These are phyloP conservation scores for Spatholobus suberectus DNA, from an alignment of 306 rosid species.

Conservation along the genomic window DNA sequence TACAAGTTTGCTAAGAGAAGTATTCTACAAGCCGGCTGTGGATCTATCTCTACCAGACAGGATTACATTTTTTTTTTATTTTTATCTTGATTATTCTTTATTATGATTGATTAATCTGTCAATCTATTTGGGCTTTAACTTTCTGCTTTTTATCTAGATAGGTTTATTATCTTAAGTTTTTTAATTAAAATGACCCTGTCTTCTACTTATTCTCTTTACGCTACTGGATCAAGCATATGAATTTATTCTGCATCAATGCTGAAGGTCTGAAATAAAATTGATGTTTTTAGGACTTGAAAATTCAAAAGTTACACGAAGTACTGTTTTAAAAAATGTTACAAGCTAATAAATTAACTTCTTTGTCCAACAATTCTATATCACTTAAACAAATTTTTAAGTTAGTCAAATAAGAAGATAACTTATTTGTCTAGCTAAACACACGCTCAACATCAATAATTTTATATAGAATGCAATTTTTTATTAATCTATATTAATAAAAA, in stretches of 20 bases:
- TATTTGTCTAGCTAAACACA: not conserved
- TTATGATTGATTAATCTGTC: conserved; percentile 30
- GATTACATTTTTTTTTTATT: not conserved
- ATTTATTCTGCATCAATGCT: not conserved
- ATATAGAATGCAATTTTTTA: not conserved
- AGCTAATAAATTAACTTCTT: not conserved
- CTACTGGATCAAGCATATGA: not conserved
- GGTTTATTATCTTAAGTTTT: not conserved
- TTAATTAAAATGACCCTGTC: not conserved
- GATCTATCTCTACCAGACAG: conserved; percentile 37
- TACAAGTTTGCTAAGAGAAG: conserved; percentile 34
- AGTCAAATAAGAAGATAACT: not conserved
- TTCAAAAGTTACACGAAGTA: not conserved
- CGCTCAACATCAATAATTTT: not conserved
- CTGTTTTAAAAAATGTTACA: not conserved
- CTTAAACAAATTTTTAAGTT: not conserved
- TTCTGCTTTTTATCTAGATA: conserved; percentile 27
- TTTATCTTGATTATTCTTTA: conserved; percentile 1
- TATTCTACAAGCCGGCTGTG: conserved; percentile 58
- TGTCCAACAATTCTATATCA: not conserved
- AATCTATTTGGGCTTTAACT: not conserved
- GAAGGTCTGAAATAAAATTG: not conserved
- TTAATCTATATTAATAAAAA: too few relatives aligned
- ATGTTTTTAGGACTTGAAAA: not conserved
- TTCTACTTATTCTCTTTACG: not conserved